Evolutionary conservation across 306 rosid genomes (phyloP).

Genomic region (Herpetospermum pedunculosum): DNA sequence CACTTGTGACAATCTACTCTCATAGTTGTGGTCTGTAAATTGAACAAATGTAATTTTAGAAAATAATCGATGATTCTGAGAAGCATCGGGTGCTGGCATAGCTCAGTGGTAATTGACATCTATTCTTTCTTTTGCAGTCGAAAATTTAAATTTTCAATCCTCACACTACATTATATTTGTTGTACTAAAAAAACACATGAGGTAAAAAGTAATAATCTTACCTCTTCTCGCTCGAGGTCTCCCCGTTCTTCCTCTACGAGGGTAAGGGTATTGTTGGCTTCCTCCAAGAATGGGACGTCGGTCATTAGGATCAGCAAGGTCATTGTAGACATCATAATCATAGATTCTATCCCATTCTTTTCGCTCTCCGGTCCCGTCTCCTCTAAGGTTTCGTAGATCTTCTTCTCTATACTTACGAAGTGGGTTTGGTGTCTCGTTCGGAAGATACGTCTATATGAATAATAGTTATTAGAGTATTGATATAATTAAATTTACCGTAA

Average conservation of each 20-base stretch:
- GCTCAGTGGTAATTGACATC: no score
- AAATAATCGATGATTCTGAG: no score
- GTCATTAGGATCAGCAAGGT: conserved; percentile 45
- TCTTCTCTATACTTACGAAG: conserved; percentile 59
- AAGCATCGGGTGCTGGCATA: no score
- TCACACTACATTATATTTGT: no score
- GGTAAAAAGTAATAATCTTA: no score
- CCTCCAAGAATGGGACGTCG: conserved; percentile 81
- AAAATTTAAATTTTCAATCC: no score
- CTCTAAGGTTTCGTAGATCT: conserved; percentile 55
- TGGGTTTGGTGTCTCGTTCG: conserved; percentile 47
- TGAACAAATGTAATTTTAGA: no score
- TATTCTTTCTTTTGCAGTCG: no score
- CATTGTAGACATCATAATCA: conserved; percentile 69
- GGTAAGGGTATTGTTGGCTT: conserved; percentile 55
- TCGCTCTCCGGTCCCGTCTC: conserved; percentile 40
- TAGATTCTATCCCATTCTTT: conserved; percentile 74
- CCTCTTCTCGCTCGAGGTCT: conserved; percentile 44
- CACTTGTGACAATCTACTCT: conserved; percentile 35
- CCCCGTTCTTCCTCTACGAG: conserved; percentile 75
- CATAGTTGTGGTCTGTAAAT: conserved; percentile 36
- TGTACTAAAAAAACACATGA: no score
- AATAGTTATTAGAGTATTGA: no score
- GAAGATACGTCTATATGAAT: conserved; percentile 48
- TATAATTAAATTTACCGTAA: no score